phyloP scores from a whole-genome alignment of 78 protist genomes.

The Thecamonas trahens region DNA sequence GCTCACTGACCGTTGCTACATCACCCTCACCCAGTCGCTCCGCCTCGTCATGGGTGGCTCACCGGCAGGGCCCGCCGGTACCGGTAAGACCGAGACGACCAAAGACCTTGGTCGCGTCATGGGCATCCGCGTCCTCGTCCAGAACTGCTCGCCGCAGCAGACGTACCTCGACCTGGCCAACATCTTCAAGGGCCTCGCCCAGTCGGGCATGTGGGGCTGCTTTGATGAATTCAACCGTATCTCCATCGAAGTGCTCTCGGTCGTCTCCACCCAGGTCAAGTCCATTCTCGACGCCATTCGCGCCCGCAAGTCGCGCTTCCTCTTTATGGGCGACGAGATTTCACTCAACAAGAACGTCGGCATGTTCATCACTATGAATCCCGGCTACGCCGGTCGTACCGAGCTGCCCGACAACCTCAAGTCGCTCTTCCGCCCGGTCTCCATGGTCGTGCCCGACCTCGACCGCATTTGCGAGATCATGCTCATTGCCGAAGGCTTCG shows the following conservation, averaged over 20 bases:
- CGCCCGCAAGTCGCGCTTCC: neutral
- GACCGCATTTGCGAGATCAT: constrained; percentile 67
- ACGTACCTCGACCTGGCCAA: constrained; percentile 46
- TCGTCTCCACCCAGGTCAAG: constrained; percentile 78
- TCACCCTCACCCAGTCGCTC: constrained; percentile 83
- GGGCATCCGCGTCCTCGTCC: constrained; percentile 49
- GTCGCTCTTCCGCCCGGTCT: constrained; percentile 79
- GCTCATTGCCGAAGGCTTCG: constrained; percentile 72
- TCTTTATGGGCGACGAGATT: constrained; percentile 34
- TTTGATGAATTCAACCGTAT: constrained; percentile 92
- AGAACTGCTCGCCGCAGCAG: constrained; percentile 87
- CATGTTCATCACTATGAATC: constrained; percentile 84
- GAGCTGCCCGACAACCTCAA: constrained; percentile 89
- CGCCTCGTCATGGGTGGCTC: constrained; percentile 82
- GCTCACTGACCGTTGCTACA: constrained; percentile 90
- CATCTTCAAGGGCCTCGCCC: constrained; percentile 80
- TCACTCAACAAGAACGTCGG: constrained; percentile 40
- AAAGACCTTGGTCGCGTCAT: constrained; percentile 68
- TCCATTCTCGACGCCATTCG: constrained; percentile 53
- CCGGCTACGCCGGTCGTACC: constrained; percentile 83
- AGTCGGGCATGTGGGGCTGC: constrained; percentile 92
- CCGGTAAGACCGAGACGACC: constrained; percentile 90
- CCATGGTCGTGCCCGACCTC: constrained; percentile 85
- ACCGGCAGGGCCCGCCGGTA: constrained; percentile 94
- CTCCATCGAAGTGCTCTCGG: constrained; percentile 80